phyloP scores from a whole-genome alignment of 1,139 yeast species.

The Suhomyces taliae region DNA sequence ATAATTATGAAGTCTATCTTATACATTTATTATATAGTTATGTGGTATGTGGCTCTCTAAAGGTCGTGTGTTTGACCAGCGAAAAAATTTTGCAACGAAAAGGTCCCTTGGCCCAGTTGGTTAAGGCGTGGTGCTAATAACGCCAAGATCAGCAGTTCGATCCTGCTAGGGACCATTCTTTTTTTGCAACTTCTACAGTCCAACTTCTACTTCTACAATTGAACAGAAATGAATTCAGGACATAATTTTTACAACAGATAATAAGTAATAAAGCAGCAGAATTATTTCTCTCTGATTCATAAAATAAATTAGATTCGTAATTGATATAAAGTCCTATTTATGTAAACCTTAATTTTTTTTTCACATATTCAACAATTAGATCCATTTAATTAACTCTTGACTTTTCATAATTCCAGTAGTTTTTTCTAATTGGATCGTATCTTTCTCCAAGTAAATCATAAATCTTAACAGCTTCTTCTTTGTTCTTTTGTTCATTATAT shows the following conservation, averaged over 20 bases:
- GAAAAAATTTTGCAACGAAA: not conserved
- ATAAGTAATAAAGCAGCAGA: not conserved
- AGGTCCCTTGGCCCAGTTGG: slow-evolving; percentile 40
- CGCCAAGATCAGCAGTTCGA: slow-evolving; percentile 44
- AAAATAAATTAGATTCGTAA: too few relatives aligned
- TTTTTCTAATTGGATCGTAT: slow-evolving; percentile 66
- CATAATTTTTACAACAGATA: not conserved
- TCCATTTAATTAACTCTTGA: slow-evolving; percentile 4
- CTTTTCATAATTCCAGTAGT: slow-evolving; percentile 57
- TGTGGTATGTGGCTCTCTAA: too few relatives aligned
- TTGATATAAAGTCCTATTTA: too few relatives aligned
- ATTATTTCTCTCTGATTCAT: too few relatives aligned
- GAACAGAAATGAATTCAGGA: too few relatives aligned
- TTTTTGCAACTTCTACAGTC: not conserved
- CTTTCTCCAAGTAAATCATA: slow-evolving; percentile 50
- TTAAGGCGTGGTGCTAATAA: slow-evolving; percentile 41
- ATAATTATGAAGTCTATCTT: too few relatives aligned
- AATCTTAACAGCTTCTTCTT: slow-evolving; percentile 37
- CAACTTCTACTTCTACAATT: too few relatives aligned
- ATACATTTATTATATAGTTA: too few relatives aligned
- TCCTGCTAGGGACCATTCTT: slow-evolving; percentile 24
- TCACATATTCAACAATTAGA: too few relatives aligned
- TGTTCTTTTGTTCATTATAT: slow-evolving; percentile 29
- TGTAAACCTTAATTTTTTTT: too few relatives aligned
- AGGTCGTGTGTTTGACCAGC: too few relatives aligned